Evolutionary conservation across 768 basidiomycete species (phyloP).

Genomic region (Amanita inopinata): DNA sequence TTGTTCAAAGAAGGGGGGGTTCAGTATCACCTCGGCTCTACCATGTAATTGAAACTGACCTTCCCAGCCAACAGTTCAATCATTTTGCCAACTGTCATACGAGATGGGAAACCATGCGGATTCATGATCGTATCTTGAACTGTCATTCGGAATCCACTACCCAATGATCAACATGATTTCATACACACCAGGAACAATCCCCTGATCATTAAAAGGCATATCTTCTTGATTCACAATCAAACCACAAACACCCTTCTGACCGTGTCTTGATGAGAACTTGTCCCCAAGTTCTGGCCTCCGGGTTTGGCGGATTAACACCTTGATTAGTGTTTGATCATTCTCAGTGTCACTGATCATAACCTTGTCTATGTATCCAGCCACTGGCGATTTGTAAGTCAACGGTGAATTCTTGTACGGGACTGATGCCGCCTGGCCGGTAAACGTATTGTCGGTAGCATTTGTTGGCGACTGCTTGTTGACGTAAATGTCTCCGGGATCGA

Average conservation of each 20-base stretch:
- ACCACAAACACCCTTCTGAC: conserved; percentile 98
- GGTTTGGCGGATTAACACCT: conserved; percentile 95
- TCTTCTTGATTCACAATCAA: conserved; percentile 98
- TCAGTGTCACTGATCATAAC: conserved; percentile 97
- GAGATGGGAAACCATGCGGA: conserved; percentile 97
- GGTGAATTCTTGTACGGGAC: conserved; percentile 89
- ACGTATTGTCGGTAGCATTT: conserved; percentile 87
- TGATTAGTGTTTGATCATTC: conserved; percentile 92
- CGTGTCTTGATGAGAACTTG: conserved; percentile 97
- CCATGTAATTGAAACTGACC: conserved; percentile 28
- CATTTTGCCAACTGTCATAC: conserved; percentile 99
- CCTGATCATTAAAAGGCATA: conserved; percentile 98
- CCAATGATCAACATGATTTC: conserved; percentile 8
- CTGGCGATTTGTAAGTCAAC: conserved; percentile 88
- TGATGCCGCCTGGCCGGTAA: conserved; percentile 73
- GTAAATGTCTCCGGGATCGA: conserved; percentile 89
- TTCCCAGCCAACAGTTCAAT: conserved; percentile 96
- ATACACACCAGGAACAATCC: conserved; percentile 75
- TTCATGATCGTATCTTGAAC: conserved; percentile 94
- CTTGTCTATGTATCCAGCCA: conserved; percentile 93
- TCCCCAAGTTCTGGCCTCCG: conserved; percentile 94
- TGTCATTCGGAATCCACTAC: conserved; percentile 12
- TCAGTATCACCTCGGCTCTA: conserved; percentile 7
- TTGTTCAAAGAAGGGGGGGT: conserved; percentile 19
- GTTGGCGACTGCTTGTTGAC: conserved; percentile 96